Evolutionary conservation across 352 stramenopile genomes (phyloP).

Genomic region (Phytophthora pini): DNA sequence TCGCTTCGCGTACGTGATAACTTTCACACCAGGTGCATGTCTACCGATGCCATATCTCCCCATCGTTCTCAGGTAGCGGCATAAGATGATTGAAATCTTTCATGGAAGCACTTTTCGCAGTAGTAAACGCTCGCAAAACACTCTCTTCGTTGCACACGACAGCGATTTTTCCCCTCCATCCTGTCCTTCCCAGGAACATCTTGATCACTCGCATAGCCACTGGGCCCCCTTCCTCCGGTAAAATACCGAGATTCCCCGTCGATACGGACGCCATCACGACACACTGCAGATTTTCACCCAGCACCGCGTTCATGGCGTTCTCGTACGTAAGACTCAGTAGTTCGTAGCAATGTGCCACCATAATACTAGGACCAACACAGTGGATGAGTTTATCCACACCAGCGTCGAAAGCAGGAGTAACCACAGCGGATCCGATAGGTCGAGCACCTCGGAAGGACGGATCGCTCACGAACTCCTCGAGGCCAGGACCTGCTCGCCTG

Average conservation of each 20-base stretch:
- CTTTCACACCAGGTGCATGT: no score
- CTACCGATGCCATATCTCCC: no score
- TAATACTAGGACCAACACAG: slow-evolving; percentile 46
- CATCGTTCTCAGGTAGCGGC: no score
- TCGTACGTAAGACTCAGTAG: slow-evolving; percentile 29
- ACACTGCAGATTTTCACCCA: slow-evolving; percentile 43
- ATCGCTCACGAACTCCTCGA: slow-evolving; percentile 39
- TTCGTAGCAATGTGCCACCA: slow-evolving; percentile 18
- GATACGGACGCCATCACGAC: slow-evolving; percentile 60
- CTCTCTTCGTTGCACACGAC: no score
- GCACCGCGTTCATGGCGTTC: slow-evolving; percentile 29
- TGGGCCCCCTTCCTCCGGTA: no score
- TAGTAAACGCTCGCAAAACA: no score
- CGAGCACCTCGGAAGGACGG: slow-evolving; percentile 14
- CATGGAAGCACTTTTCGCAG: no score
- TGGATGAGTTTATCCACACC: slow-evolving; percentile 56
- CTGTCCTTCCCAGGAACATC: not conserved
- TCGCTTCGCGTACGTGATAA: no score
- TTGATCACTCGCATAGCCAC: no score
- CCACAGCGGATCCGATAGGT: slow-evolving; percentile 25
- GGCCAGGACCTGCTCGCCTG: slow-evolving; percentile 41
- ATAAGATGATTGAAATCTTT: no score
- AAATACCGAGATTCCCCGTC: slow-evolving; percentile 49
- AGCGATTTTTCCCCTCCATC: no score
- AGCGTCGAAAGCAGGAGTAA: slow-evolving; percentile 52